A percentile compares a stretch with the other conserved stretches of the same genome.
Evolutionary conservation across 2,329 filamentous ascomycete species (phyloP).

Genomic region (Talaromyces pinophilus): DNA sequence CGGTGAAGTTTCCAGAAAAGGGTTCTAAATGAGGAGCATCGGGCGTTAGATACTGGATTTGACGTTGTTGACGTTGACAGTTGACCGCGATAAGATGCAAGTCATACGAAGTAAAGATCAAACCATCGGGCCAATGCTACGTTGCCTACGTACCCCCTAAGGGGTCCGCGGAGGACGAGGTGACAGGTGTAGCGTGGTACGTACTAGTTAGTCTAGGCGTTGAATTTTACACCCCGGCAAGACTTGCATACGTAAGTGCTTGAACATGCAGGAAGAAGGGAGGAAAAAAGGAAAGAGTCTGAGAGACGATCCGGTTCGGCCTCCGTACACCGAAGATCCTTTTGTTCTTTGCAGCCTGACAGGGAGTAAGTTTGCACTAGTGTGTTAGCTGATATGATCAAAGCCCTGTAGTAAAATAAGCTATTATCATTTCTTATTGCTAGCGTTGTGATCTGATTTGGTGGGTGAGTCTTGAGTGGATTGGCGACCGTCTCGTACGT

Average conservation of each 20-base stretch:
- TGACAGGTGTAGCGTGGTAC: neutral
- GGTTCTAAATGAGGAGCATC: neutral
- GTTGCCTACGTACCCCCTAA: neutral
- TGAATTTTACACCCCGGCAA: neutral
- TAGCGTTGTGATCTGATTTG: neutral
- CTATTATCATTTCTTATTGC: neutral
- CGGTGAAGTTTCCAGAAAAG: neutral
- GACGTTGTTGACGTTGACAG: neutral
- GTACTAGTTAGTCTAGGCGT: neutral
- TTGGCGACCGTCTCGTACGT: neutral
- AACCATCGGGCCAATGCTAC: neutral
- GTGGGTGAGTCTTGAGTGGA: neutral
- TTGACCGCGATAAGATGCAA: neutral
- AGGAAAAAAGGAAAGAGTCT: neutral
- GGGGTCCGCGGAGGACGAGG: neutral
- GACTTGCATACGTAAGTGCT: neutral
- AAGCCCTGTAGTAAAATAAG: neutral
- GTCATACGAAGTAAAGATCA: neutral
- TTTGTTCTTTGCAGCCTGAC: neutral
- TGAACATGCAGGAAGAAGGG: neutral
- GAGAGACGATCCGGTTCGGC: neutral
- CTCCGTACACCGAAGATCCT: neutral
- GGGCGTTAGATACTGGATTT: neutral
- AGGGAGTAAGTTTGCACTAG: neutral
- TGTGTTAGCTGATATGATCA: neutral